A percentile compares a stretch with the other conserved stretches of the same genome.
Evolutionary conservation across 2,329 filamentous ascomycete genomes (phyloP).

Genomic region (Pyricularia grisea): DNA sequence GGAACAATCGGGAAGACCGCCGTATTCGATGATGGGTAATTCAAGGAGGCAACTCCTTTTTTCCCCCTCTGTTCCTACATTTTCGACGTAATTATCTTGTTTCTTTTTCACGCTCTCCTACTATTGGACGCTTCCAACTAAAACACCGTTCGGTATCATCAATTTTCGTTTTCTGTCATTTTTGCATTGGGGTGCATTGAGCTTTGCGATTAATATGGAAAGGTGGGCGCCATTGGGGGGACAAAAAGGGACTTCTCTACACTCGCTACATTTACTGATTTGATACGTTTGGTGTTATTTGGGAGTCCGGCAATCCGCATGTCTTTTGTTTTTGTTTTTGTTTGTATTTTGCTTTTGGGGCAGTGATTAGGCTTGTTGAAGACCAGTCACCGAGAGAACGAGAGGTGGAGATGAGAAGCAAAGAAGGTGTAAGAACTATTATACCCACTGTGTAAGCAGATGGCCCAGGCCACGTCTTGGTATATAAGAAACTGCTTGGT

Average conservation of each 20-base stretch:
- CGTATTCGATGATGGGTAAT: background rate
- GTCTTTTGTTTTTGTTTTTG: background rate
- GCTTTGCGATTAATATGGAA: background rate
- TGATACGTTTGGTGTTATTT: background rate
- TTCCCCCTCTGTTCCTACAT: background rate
- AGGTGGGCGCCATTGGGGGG: background rate
- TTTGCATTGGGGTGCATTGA: background rate
- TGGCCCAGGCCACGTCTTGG: background rate
- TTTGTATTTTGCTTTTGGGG: background rate
- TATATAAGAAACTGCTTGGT: background rate
- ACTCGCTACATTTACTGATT: background rate
- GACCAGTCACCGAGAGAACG: background rate
- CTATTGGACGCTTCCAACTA: background rate
- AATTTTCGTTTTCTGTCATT: background rate
- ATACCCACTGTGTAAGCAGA: slow-evolving; percentile 1
- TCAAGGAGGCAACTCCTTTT: background rate
- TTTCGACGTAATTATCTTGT: background rate
- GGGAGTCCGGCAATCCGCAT: background rate
- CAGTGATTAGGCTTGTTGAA: background rate
- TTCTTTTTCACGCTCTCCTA: background rate
- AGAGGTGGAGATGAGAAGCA: background rate
- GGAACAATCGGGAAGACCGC: background rate
- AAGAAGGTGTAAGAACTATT: background rate
- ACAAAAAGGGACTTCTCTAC: background rate
- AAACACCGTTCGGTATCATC: background rate